Evolutionary conservation across 148 eudicot species (phyloP), one percentile per base, ranked within the genome.

Genomic region (Hydrangea macrophylla): DNA sequence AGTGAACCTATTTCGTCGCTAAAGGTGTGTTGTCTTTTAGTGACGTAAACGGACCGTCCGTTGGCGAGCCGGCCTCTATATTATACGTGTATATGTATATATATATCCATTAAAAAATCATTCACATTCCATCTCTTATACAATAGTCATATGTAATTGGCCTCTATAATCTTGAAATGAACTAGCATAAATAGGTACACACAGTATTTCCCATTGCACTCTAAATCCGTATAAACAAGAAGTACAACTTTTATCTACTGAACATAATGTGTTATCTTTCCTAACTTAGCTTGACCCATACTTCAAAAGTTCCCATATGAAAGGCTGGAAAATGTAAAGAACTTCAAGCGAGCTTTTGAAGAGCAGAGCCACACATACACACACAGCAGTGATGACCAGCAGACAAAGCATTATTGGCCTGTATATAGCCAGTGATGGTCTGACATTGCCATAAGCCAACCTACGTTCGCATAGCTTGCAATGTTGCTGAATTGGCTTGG

Each of bases 281-380:
- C 81, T 82, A 80, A 70, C 73, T 81, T 67, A 79, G 60, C 71
- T 81, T 48, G 90, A 74, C 58, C 97, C 99, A 76, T 75, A 95
- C 69, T 84, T 73, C 60, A 95, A 65, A 0, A 66, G 28, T 37
- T 91, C 97, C 99, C 99, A 95, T 64, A 84, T 85, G 77, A 95
- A 89, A 17, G 92, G 92, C 63, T 69, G 70, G 73, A 79, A 75
- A 55, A 79, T 71, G 57, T 78, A 87, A 55, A 63, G 58, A 70
- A 94, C 99, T 61, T 76, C 81, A 17, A 97, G 99, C 28, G 81
- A 77, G 73, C 91, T 87, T 71, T 89, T 95, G 83, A 95, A 95
- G 53, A 87, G 81, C 76, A 95, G 72, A 65, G 97, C 97, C 2
- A 82, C 88, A 45, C 99, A 91, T 11, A 95, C 97, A 58, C 99